A percentile compares a stretch with the other conserved stretches of the same genome.
Evolutionary conservation across 1,139 yeast species (phyloP).

Genomic region (Lizanozyma gosingica): DNA sequence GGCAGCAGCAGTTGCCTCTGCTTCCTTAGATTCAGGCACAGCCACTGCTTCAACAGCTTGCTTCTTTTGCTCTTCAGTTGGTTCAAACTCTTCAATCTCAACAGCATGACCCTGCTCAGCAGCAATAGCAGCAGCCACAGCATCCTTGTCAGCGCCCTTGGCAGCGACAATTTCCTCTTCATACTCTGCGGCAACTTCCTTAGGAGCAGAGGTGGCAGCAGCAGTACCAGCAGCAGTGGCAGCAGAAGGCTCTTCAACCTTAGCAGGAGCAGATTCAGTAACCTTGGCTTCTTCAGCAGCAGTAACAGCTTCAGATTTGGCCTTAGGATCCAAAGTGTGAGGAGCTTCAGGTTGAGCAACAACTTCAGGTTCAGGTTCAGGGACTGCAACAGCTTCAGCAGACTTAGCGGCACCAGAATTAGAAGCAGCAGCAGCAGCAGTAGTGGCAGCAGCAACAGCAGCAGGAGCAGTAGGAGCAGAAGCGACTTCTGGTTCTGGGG

Average conservation of each 20-base stretch:
- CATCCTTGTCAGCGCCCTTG: slow-evolving; percentile 13
- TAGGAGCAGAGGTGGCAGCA: slow-evolving; percentile 7
- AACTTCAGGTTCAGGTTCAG: slow-evolving; percentile 4
- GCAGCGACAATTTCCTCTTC: slow-evolving; percentile 17
- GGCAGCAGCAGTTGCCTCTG: slow-evolving; percentile 6
- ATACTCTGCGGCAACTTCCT: slow-evolving; percentile 5
- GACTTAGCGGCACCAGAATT: slow-evolving; percentile 3
- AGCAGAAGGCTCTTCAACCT: slow-evolving; percentile 9
- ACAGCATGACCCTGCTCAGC: slow-evolving; percentile 15
- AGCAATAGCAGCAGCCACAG: slow-evolving; percentile 14
- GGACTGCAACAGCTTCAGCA: slow-evolving; percentile 3
- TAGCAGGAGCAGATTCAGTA: slow-evolving; percentile 4
- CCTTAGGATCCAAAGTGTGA: slow-evolving; percentile 25
- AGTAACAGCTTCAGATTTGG: slow-evolving; percentile 6
- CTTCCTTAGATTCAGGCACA: slow-evolving; percentile 4
- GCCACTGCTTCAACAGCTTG: slow-evolving; percentile 8
- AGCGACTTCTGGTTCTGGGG: slow-evolving; percentile 6
- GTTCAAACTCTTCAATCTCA: slow-evolving; percentile 17
- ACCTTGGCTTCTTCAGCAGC: slow-evolving; percentile 4
- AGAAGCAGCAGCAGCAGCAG: slow-evolving; percentile 5
- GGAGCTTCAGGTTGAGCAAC: slow-evolving; percentile 9
- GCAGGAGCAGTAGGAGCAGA: slow-evolving; percentile 6
- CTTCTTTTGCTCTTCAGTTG: slow-evolving; percentile 16
- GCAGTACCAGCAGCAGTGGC: slow-evolving; percentile 8
- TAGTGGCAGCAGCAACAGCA: slow-evolving; percentile 6